Percentiles rank a stretch among this genome's conserved stretches.
Evolutionary conservation across 148 eudicot species (phyloP).

Genomic region (Spergularia marina): DNA sequence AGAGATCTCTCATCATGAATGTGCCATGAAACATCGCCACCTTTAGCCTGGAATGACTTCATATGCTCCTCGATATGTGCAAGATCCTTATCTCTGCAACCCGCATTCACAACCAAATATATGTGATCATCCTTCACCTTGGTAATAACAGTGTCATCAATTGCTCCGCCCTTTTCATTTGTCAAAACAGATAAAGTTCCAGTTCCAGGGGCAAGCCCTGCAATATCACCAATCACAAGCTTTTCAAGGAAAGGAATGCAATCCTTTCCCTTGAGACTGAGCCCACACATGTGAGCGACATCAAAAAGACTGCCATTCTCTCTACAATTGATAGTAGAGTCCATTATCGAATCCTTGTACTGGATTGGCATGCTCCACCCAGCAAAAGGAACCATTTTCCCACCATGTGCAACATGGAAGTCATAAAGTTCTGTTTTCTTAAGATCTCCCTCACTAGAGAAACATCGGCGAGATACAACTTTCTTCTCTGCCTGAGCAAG

Average conservation of each 20-base stretch:
- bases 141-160: slow-evolving; percentile 92
- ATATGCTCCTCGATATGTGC: slow-evolving; percentile 98
- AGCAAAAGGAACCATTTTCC: slow-evolving; percentile 99
- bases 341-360: slow-evolving; percentile 97
- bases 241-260: slow-evolving; percentile 85
- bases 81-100: slow-evolving; percentile 97
- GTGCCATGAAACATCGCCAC: slow-evolving; percentile 96
- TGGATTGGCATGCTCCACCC: slow-evolving; percentile 99
- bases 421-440: slow-evolving; percentile 83
- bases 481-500: slow-evolving; percentile 78
- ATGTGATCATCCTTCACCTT: slow-evolving; percentile 83
- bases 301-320: slow-evolving; percentile 91
- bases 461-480: slow-evolving; percentile 56
- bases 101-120: slow-evolving; percentile 96
- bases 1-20: slow-evolving; percentile 97
- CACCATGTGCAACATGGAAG: slow-evolving; percentile 86
- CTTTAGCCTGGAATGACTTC: slow-evolving; percentile 84
- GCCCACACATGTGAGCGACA: slow-evolving; percentile 95
- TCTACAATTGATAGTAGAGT: slow-evolving; percentile 84
- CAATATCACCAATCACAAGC: slow-evolving; percentile 92
- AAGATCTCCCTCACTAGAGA: slow-evolving; percentile 72
- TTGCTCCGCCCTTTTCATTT: slow-evolving; percentile 92
- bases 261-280: slow-evolving; percentile 86
- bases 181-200: slow-evolving; percentile 89
- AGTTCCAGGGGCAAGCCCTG: slow-evolving; percentile 79